phyloP scores from a whole-genome alignment of 2,329 filamentous ascomycete species.

The Arthroderma uncinatum region DNA sequence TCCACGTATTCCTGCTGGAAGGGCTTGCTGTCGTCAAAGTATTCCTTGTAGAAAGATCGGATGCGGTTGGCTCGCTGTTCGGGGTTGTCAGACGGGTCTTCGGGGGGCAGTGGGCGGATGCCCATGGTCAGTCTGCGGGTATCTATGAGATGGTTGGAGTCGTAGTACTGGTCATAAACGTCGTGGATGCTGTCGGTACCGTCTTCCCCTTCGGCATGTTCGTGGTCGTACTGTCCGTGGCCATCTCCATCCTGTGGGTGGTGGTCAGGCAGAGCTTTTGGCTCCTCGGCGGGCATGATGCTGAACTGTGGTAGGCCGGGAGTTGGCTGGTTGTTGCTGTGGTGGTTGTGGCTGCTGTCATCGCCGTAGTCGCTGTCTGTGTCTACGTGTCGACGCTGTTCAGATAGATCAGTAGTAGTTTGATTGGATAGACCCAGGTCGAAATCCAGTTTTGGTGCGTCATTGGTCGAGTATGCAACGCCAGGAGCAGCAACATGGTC shows the following conservation, averaged over 20 bases:
- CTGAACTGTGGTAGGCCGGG: slow-evolving; percentile 32
- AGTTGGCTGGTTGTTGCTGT: slow-evolving; percentile 39
- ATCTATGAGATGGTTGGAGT: slow-evolving; percentile 24
- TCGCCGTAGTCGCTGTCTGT: slow-evolving; percentile 46
- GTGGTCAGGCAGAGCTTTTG: slow-evolving; percentile 11
- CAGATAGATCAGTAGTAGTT: not conserved
- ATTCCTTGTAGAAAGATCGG: slow-evolving; percentile 98
- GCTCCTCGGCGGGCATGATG: slow-evolving; percentile 18
- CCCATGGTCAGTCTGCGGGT: slow-evolving; percentile 47
- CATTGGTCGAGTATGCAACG: not conserved
- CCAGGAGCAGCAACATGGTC: not conserved
- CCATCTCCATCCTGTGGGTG: slow-evolving; percentile 6
- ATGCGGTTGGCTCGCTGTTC: slow-evolving; percentile 93
- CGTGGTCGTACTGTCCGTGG: not conserved
- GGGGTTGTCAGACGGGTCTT: slow-evolving; percentile 78
- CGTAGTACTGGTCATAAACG: slow-evolving; percentile 17
- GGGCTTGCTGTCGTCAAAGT: slow-evolving; percentile 75
- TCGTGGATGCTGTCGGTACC: slow-evolving; percentile 14
- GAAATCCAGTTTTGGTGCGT: not conserved
- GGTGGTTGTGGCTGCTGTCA: too few relatives aligned
- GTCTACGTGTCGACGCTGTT: slow-evolving; percentile 27
- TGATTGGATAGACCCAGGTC: not conserved
- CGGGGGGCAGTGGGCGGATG: slow-evolving; percentile 74
- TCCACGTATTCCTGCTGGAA: slow-evolving; percentile 54
- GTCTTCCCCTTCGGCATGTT: not conserved